Base-by-base conservation (phyloP, 495 filamentous ascomycete species). In the Chaetomium cochliodes region DNA sequence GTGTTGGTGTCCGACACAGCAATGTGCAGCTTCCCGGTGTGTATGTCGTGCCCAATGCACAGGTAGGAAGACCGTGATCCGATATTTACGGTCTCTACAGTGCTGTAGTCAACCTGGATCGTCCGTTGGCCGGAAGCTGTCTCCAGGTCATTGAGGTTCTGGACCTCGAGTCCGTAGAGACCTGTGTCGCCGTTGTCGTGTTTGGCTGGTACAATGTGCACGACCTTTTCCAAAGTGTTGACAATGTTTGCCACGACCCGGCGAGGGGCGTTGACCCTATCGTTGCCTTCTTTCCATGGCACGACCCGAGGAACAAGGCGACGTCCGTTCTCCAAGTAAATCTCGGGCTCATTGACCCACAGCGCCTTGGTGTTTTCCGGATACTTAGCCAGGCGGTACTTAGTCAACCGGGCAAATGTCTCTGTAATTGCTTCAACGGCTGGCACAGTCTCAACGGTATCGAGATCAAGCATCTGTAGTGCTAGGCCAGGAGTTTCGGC, bases 381-480 rank as follows among this genome's bases (percentile, higher is more conserved):
- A 2, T 15, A 3, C 12, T 30, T 18, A 8, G 52, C 2, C 9
- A 56, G 12, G 11, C 41, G 0, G 11, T 58, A 3, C 52, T 46
- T 25, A 3, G 62, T 22, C 51, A 80, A 69, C n/a, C 71, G 67
- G 11, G 70, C 64, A 47, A 79, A 77, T 5, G 64, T 62, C 30
- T 73, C 58, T 0, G 66, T 55, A 11, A 80, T 63, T 3, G 66
- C 52, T 22, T 65, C 52, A 0, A 55, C 65, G 0, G 72, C 68
- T 0, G 61, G 46, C 0, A 1, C 13, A 5, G 64, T 64, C 16
- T 72, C 70, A 8, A 67, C 30, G 12, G 62, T 51, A 11, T 76
- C 78, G 20, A 81, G 63, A 53, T 82, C 79, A 2, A 82, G 69
- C 58, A 79, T 62, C 65, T 79, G 79, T 18, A 82, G 46, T 1